Percentiles rank a stretch among this genome's conserved stretches.
These are phyloP conservation scores for Coemansia biformis DNA, from an alignment of 192 early-diverging fungal species.

Conservation along the genomic window DNA sequence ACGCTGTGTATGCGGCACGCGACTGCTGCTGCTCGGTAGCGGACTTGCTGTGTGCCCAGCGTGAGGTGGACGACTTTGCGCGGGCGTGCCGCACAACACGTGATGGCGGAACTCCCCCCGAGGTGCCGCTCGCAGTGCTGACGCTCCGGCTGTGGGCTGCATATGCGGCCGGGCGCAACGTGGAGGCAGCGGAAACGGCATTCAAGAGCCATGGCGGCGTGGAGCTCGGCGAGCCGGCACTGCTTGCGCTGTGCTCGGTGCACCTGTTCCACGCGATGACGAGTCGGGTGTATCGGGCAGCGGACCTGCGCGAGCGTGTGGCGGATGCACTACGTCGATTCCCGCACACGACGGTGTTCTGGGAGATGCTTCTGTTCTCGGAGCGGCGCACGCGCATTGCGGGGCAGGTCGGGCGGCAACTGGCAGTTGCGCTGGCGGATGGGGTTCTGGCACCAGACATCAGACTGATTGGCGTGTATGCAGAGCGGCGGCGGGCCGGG, in stretches of 20 bases:
- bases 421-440: background rate
- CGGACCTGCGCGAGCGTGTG: conserved; percentile 22
- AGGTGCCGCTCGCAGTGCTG: conserved; percentile 6
- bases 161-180: conserved; percentile 7
- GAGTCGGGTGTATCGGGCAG: conserved; percentile 13
- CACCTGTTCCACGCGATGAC: conserved; percentile 18
- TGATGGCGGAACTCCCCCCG: background rate
- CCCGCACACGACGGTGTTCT: conserved; percentile 21
- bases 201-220: background rate
- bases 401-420: conserved; percentile 5
- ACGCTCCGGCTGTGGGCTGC: conserved; percentile 18
- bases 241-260: conserved; percentile 23
- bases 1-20: background rate
- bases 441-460: background rate
- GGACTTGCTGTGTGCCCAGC: conserved; percentile 7
- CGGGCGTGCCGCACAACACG: background rate
- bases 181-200: background rate
- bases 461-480: background rate
- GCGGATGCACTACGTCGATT: conserved; percentile 3
- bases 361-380: conserved; percentile 23
- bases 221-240: background rate
- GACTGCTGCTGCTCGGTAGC: background rate
- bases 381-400: conserved; percentile 10
- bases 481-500: no score
- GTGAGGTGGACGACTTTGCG: background rate